phyloP scores from a whole-genome alignment of 2,329 filamentous ascomycete genomes.

The Phoma sp. region DNA sequence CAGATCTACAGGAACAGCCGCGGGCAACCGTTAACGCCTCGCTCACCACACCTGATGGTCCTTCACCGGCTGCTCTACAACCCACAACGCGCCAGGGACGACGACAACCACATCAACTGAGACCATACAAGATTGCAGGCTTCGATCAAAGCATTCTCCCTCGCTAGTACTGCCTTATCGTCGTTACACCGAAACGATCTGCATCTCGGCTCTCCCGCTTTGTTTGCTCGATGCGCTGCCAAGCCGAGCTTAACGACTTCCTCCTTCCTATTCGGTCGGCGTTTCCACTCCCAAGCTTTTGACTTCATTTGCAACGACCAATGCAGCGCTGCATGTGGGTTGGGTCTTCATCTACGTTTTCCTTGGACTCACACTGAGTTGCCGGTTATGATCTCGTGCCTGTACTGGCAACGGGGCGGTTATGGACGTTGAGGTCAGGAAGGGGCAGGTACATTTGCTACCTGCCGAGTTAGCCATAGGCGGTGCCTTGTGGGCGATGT shows the following conservation, averaged over 20 bases:
- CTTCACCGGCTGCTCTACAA: not conserved
- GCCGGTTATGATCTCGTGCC: slow-evolving; percentile 32
- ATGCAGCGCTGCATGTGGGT: slow-evolving; percentile 27
- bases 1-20: not conserved
- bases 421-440: slow-evolving; percentile 28
- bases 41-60: too few species aligned
- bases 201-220: slow-evolving; percentile 25
- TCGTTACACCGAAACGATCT: slow-evolving; percentile 20
- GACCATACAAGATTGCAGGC: not conserved
- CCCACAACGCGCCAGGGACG: not conserved
- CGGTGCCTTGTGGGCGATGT: slow-evolving; percentile 15
- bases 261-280: slow-evolving; percentile 43
- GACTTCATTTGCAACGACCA: slow-evolving; percentile 42
- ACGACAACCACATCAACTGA: not conserved
- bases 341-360: slow-evolving; percentile 30
- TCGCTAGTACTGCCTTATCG: slow-evolving; percentile 19
- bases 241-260: slow-evolving; percentile 37
- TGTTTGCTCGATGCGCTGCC: slow-evolving; percentile 27
- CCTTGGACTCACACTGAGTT: slow-evolving; percentile 21
- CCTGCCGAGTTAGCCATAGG: slow-evolving; percentile 40
- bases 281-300: slow-evolving; percentile 36
- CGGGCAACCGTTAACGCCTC: not conserved
- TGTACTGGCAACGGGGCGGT: slow-evolving; percentile 18
- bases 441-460: slow-evolving; percentile 37
- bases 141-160: not conserved